Evolutionary conservation across 2,329 filamentous ascomycete genomes (phyloP), one percentile per base, ranked within the genome.

Genomic region (Neoarthrinium moseri): DNA sequence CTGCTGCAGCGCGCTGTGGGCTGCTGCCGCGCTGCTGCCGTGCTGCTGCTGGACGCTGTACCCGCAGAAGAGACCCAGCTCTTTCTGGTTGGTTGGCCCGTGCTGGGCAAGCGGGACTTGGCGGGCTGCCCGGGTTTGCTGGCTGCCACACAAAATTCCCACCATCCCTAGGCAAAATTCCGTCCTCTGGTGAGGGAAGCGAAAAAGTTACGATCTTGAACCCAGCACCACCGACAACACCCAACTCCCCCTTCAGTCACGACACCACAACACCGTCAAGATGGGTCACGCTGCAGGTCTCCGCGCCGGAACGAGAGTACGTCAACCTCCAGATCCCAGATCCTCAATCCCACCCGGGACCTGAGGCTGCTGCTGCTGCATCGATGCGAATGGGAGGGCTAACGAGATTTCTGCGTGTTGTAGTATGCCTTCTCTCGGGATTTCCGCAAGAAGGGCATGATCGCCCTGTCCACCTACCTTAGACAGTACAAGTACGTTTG

Each of bases 371-470:
- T n/a, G n/a, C n/a, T n/a, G n/a, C n/a, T 29, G 26, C 26, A n/a
- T 8, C 8, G 8, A 8, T 18, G 33, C 10, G 12, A 13, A 21
- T 5, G 13, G 22, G 20, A 22, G 20, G 30, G 46, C 48, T 51
- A 45, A 49, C 48, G 13, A 38, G 41, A 41, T 33, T 42, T 34
- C n/a, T 38, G 42, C 24, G 15, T 39, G 46, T 48, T 61, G 56
- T 63, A 86, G 80, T 90, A 91, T 86, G 86, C 90, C 78, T 99
- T 96, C 85, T 89, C 86, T 71, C 84, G 92, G 68, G 81, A 86
- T 71, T 96, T 95, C 83, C 91, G 94, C 77, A 80, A 96, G 81
- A 90, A 91, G 82, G 94, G 94, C 72, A 85, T 86, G 80, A 96
- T 99, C 78, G 77, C 81, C 66, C 80, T 97, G 69, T 91, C 86